Evolutionary conservation across 345 rosid species (phyloP).

Genomic region (Rhodomyrtus tomentosa): DNA sequence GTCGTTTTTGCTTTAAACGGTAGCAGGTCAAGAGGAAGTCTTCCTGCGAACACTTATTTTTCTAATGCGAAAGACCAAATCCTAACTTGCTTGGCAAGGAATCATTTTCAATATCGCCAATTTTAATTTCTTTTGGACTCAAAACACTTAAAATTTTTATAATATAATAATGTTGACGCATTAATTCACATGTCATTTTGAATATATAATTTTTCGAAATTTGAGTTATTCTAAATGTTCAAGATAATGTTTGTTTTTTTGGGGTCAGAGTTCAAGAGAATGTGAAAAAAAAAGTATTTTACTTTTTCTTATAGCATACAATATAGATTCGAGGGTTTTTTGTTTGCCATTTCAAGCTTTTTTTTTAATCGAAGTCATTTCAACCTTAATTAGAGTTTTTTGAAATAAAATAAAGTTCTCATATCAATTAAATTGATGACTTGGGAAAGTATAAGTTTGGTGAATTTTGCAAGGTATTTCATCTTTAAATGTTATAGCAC

Average conservation of each 20-base stretch:
- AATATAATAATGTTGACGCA: not conserved
- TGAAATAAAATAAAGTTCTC: not conserved
- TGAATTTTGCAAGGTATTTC: not conserved
- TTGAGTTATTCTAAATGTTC: too few relatives aligned
- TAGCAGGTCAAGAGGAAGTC: not conserved
- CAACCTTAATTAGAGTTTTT: not conserved
- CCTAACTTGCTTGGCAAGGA: not conserved
- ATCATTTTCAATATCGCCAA: not conserved
- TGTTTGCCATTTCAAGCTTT: too few relatives aligned
- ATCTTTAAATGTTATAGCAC: not conserved
- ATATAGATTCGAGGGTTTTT: too few relatives aligned
- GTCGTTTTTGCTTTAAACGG: not conserved
- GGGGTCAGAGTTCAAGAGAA: too few relatives aligned
- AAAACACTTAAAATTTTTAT: not conserved
- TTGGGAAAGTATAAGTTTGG: fast-evolving
- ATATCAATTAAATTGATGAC: not conserved
- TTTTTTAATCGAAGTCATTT: not conserved
- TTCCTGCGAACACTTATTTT: not conserved
- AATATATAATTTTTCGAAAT: too few relatives aligned
- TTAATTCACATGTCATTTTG: not conserved
- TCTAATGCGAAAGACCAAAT: not conserved
- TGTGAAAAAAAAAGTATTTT: too few relatives aligned
- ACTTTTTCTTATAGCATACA: too few relatives aligned
- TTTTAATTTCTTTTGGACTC: not conserved
- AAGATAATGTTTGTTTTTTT: too few relatives aligned